Evolutionary conservation across 441 rosid genomes (phyloP), one percentile per base, ranked within the genome.

Genomic region (Iberis amara): DNA sequence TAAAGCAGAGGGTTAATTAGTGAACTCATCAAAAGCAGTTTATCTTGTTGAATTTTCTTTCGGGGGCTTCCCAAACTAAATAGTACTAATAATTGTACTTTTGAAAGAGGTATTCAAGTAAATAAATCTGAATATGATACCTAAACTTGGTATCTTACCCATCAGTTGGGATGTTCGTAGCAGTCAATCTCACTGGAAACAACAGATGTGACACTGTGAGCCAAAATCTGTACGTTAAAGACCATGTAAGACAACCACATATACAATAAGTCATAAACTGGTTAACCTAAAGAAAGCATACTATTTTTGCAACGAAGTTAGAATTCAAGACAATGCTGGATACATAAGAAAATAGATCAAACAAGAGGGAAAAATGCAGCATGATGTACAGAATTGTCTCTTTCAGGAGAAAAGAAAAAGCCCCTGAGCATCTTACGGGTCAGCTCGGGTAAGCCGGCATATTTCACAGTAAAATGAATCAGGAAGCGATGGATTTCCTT

Each of bases 401-500:
- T 36, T 6, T 6, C 46, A 18, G 32, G 33, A 52, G 40, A 21
- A 18, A 31, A 32, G 23, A 9, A 32, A 42, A 30, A 41, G 49
- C 31, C 42, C 1, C 5, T 24, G 21, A 55, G 32, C 12, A 8
- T 42, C 97, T 11, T 79, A 90, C 98, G 96, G 96, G 58, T 90
- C 98, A 70, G 96, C 98, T 45, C 96, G 80, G 63, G 72, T 71
- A 30, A 90, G 92, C 55, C 97, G 83, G 66, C 96, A 90, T 41
- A 79, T 68, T 73, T 90, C 96, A 68, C 98, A 90, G 49, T 78
- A 87, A 73, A 79, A 90, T 39, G 72, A 32, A 15, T 90, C 89
- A 11, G 95, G 95, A 73, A 70, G 32, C 26, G 65, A 76, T 4
- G 68, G 75, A 70, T 11, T 74, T 46, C 78, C 84, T 46, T 87